These are phyloP conservation scores for Aspergillus niger DNA, from an alignment of 2,329 filamentous ascomycete species.

Conservation along the genomic window DNA sequence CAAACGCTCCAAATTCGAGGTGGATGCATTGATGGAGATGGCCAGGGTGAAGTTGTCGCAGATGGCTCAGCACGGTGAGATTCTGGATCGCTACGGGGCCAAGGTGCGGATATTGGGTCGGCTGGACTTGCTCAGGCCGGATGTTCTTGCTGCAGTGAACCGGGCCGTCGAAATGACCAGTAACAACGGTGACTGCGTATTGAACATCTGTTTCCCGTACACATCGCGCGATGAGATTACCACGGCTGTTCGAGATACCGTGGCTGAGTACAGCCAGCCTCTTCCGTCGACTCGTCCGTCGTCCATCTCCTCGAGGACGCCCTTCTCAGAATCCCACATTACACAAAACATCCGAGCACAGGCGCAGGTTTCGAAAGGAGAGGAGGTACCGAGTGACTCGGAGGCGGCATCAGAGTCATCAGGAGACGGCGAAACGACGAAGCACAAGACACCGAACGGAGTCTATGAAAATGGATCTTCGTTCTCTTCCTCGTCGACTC, in stretches of 20 bases:
- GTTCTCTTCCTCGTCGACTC: slow-evolving; percentile 52
- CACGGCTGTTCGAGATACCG: slow-evolving; percentile 80
- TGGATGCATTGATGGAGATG: slow-evolving; percentile 96
- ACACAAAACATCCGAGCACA: slow-evolving; percentile 78
- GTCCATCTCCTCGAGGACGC: slow-evolving; percentile 52
- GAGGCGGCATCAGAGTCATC: slow-evolving; percentile 49
- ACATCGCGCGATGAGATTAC: slow-evolving; percentile 96
- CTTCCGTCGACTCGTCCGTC: slow-evolving; percentile 49
- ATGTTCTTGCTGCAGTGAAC: slow-evolving; percentile 87
- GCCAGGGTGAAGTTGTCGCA: slow-evolving; percentile 93
- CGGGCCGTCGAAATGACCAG: slow-evolving; percentile 83
- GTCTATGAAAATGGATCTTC: slow-evolving; percentile 38
- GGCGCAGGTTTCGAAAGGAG: slow-evolving; percentile 40
- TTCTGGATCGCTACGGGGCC: slow-evolving; percentile 90
- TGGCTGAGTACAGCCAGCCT: slow-evolving; percentile 80
- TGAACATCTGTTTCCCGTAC: slow-evolving; percentile 98
- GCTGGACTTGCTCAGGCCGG: slow-evolving; percentile 76
- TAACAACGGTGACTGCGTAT: slow-evolving; percentile 73
- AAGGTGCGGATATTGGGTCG: slow-evolving; percentile 83
- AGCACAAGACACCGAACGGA: slow-evolving; percentile 23
- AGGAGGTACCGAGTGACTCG: slow-evolving; percentile 50
- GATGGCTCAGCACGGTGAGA: slow-evolving; percentile 86
- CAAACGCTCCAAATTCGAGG: slow-evolving; percentile 93
- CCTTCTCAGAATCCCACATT: slow-evolving; percentile 87
- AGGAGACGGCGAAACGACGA: slow-evolving; percentile 45